These are phyloP conservation scores for Poa annua DNA, from an alignment of 176 grass and related monocot genomes.

Conservation along the genomic window DNA sequence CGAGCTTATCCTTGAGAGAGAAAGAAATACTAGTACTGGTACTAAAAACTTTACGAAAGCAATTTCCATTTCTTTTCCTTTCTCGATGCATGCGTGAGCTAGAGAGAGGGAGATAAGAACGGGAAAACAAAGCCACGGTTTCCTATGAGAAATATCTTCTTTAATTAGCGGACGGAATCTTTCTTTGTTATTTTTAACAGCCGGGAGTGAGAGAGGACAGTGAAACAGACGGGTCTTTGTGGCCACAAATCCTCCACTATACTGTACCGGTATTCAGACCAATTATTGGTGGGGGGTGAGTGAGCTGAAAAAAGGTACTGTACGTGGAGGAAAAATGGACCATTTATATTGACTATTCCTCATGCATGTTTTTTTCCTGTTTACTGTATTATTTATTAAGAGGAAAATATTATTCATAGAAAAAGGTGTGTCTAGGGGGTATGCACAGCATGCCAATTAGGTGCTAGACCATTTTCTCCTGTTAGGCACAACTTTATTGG, in stretches of 20 bases:
- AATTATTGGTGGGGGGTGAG: conserved; percentile 52
- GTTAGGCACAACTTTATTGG: conserved; percentile 49
- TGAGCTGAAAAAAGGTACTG: not conserved
- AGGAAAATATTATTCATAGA: not conserved
- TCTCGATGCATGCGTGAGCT: conserved; percentile 16
- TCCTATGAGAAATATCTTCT: conserved; percentile 51
- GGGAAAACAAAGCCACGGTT: conserved; percentile 48
- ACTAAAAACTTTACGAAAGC: conserved; percentile 11
- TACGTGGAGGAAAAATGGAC: conserved; percentile 34
- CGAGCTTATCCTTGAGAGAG: conserved; percentile 45
- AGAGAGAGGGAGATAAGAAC: conserved; percentile 39
- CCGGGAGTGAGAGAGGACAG: not conserved
- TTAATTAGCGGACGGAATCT: conserved; percentile 36
- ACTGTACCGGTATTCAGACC: conserved; percentile 3
- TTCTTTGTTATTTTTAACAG: conserved; percentile 40
- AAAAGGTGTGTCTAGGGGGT: conserved; percentile 7
- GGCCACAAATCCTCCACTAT: conserved; percentile 28
- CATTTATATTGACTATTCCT: conserved; percentile 34
- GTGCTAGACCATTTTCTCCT: conserved; percentile 43
- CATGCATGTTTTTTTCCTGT: not conserved
- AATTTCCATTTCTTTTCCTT: conserved; percentile 6
- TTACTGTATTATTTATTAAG: not conserved
- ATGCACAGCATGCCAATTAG: conserved; percentile 41
- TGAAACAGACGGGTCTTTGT: conserved; percentile 23
- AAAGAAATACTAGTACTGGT: not conserved